phyloP scores from a whole-genome alignment of 345 rosid species.

The Dipteronia dyeriana region DNA sequence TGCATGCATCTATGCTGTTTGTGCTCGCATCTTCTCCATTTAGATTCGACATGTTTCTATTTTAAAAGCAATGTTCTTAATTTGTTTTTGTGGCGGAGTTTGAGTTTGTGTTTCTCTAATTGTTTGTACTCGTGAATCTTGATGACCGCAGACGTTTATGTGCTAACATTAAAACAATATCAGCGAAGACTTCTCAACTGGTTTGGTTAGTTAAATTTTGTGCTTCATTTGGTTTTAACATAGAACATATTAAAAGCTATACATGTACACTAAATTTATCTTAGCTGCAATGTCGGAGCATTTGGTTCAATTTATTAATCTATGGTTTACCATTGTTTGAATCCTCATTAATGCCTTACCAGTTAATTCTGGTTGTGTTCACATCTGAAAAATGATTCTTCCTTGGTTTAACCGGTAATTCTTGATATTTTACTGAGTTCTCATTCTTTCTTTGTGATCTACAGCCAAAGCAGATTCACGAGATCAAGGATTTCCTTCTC shows the following conservation, averaged over 20 bases:
- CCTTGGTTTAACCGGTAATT: background rate
- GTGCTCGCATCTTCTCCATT: conserved; percentile 22
- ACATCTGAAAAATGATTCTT: background rate
- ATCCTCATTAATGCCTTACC: background rate
- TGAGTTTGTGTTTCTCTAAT: background rate
- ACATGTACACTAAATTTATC: background rate
- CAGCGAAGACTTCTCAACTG: background rate
- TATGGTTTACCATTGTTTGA: background rate
- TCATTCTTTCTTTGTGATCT: background rate
- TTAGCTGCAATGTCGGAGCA: background rate
- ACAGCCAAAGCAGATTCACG: conserved; percentile 70
- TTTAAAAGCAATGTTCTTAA: too few relatives aligned
- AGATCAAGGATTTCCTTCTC: conserved; percentile 67
- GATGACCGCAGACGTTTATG: background rate
- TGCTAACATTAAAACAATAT: background rate
- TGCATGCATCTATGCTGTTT: conserved; percentile 9
- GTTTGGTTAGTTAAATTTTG: background rate
- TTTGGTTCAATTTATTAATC: background rate
- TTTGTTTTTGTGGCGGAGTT: background rate
- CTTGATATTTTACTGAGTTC: background rate
- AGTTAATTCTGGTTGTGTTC: background rate
- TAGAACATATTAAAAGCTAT: background rate
- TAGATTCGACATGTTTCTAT: conserved; percentile 12
- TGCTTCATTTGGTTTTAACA: background rate
- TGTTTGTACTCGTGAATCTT: background rate